These are phyloP conservation scores for Symbiodinium natans DNA, from an alignment of 73 alveolate species.

Conservation along the genomic window DNA sequence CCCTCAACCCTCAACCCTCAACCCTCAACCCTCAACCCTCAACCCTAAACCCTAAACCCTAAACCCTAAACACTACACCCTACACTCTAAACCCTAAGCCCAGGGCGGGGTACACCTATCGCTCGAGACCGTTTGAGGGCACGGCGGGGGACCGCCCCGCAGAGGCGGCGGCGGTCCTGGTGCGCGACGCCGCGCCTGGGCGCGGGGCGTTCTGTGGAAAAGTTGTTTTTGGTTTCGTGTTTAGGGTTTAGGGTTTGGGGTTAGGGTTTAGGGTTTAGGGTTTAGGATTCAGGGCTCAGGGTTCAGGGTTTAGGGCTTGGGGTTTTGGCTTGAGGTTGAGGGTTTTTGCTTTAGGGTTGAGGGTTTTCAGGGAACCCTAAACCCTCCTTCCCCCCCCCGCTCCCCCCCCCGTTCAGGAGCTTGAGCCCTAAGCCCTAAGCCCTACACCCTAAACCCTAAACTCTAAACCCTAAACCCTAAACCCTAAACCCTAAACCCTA, in stretches of 20 bases:
- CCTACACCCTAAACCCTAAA: not conserved
- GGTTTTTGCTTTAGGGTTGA: no score
- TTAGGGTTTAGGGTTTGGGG: not conserved
- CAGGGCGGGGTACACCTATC: not conserved
- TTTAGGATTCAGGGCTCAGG: no score
- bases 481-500: not conserved
- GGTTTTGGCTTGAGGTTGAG: no score
- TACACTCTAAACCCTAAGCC: not conserved
- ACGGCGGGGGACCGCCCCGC: not conserved
- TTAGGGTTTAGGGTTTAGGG: not conserved
- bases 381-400: no score
- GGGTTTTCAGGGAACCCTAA: not conserved
- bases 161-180: not conserved
- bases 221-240: not conserved
- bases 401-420: no score
- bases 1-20: no score
- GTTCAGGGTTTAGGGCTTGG: no score
- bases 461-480: not conserved
- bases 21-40: not conserved
- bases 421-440: no score
- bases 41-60: not conserved
- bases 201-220: not conserved
- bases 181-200: not conserved
- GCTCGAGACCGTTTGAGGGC: not conserved
- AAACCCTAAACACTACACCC: not conserved